Evolutionary conservation across 1,284 basidiomycete genomes (phyloP), one percentile per base, ranked within the genome.

Genomic region (Ganoderma lingzhi): DNA sequence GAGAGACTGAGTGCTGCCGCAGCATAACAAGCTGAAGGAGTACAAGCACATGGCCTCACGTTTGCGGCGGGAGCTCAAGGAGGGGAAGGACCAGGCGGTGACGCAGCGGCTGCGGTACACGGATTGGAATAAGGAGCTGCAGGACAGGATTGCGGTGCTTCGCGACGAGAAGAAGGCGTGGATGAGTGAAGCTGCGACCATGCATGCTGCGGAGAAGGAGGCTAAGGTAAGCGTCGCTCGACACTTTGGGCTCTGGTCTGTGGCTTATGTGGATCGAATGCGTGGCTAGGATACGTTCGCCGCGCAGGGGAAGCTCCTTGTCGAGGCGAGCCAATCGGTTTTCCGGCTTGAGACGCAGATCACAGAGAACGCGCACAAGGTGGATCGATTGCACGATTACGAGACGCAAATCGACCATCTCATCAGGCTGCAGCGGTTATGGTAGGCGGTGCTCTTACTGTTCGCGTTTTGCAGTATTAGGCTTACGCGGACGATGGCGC

Each of bases 1-100:
- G 5, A 12, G 44, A 30, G 41, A 23, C 62, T 64, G 45, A 68
- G 42, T 15, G 55, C 41, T 12, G 32, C 62, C 45, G 51, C 75
- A 94, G 93, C 93, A 91, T 76, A 93, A 93, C 78, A 92, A 91
- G 76, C 80, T 93, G 64, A 89, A 91, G 63, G 91, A 90, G 72
- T 93, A 93, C 78, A 88, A 89, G 68, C 79, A 83, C 12, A 87
- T 91, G 76, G 90, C 93, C 35, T 83, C 84, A 19, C 82, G 82
- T 35, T 83, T 94, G 15, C 90, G 92, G 73, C 83, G 81, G 55
- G 89, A 91, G 73, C 81, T 93, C 39, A 86, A 82, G 62, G 88
- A 90, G 60, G 87, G 91, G 74, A 91, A 88, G 73, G 84, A 87
- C 64, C 89, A 91, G 73, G 86, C 90, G 0, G 84, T 85, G 6